A percentile compares a stretch with the other conserved stretches of the same genome.
These are phyloP conservation scores for Pythium phragmitis DNA, from an alignment of 352 stramenopile species.

Conservation along the genomic window DNA sequence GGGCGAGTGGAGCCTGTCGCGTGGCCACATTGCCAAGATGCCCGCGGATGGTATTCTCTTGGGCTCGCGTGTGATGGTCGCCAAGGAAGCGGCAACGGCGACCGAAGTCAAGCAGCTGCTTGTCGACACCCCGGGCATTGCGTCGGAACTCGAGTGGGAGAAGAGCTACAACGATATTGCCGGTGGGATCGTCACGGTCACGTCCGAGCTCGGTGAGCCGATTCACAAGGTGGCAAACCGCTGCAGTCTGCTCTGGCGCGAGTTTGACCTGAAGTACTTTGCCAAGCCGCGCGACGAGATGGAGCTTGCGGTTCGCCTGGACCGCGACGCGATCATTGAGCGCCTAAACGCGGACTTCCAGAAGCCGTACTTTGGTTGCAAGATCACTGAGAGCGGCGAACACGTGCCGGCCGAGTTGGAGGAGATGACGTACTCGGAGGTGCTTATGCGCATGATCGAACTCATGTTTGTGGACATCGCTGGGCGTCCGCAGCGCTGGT, in stretches of 20 bases:
- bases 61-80: conserved; percentile 83
- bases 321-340: conserved; percentile 80
- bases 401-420: conserved; percentile 54
- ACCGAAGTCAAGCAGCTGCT: conserved; percentile 84
- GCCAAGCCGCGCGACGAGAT: conserved; percentile 69
- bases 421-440: conserved; percentile 86
- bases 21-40: conserved; percentile 61
- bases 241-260: conserved; percentile 70
- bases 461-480: conserved; percentile 71
- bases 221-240: conserved; percentile 88
- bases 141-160: conserved; percentile 76
- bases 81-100: conserved; percentile 84
- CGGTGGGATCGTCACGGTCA: conserved; percentile 80
- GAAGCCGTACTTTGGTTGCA: conserved; percentile 87
- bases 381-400: conserved; percentile 42
- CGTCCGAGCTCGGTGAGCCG: conserved; percentile 80
- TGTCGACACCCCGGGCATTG: conserved; percentile 73
- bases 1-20: conserved; percentile 74
- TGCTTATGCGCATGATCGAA: conserved; percentile 72
- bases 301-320: conserved; percentile 55
- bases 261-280: conserved; percentile 89
- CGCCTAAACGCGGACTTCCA: conserved; percentile 86
- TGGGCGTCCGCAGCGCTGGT: conserved; percentile 60
- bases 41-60: conserved; percentile 81
- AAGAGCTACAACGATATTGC: conserved; percentile 65